phyloP scores from a whole-genome alignment of 1,139 yeast genomes.

The Protomyces macrosporus region DNA sequence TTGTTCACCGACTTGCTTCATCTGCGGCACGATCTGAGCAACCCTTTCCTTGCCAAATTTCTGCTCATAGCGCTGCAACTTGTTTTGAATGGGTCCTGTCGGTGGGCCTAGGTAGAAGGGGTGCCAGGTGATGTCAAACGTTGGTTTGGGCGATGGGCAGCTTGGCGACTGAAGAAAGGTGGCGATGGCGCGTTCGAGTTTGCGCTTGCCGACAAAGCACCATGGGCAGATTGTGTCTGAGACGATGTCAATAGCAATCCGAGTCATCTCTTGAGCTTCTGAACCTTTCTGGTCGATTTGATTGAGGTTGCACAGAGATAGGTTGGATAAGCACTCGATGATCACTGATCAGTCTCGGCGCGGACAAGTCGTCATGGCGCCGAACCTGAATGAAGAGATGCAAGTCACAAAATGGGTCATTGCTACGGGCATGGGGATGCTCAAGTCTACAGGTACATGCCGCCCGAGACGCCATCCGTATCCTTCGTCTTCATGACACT shows the following conservation, averaged over 20 bases:
- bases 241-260: constrained; percentile 26
- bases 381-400: no score
- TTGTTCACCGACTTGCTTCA: constrained; percentile 22
- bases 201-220: constrained; percentile 30
- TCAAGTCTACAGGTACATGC: constrained; percentile 55
- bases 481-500: constrained; percentile 96
- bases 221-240: constrained; percentile 32
- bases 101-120: constrained; percentile 30
- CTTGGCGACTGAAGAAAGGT: constrained; percentile 7
- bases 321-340: no score
- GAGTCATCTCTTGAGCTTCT: background rate
- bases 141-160: background rate
- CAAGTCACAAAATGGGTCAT: no score
- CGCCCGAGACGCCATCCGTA: constrained; percentile 91
- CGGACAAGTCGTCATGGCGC: no score
- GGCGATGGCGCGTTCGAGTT: constrained; percentile 28
- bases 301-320: no score
- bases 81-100: constrained; percentile 4
- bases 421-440: no score
- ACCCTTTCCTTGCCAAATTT: constrained; percentile 28
- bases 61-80: constrained; percentile 9
- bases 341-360: no score
- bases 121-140: constrained; percentile 28
- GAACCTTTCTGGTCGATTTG: no score
- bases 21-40: constrained; percentile 25